phyloP scores from a whole-genome alignment of 2,329 filamentous ascomycete genomes.

The Aspergillus melleus region DNA sequence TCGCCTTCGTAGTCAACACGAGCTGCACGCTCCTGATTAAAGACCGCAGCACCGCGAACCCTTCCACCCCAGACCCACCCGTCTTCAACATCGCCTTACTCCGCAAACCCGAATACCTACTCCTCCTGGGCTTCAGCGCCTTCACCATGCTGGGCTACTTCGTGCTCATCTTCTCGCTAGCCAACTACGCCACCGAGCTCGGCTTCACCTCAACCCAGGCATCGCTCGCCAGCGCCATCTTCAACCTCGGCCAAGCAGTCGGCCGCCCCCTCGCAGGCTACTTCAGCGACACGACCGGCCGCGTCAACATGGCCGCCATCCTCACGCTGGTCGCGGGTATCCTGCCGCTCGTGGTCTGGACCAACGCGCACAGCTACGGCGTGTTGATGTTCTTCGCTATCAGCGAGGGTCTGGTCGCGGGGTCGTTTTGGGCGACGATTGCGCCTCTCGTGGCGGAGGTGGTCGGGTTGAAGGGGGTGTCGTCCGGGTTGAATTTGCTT shows the following conservation, averaged over 20 bases:
- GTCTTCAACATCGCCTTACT: background rate
- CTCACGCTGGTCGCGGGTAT: slow-evolving; percentile 37
- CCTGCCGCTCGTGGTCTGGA: slow-evolving; percentile 47
- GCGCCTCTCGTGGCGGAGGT: slow-evolving; percentile 58
- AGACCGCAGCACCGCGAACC: background rate
- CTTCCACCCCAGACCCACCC: background rate
- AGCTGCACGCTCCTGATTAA: slow-evolving; percentile 29
- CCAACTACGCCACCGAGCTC: slow-evolving; percentile 48
- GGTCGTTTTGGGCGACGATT: slow-evolving; percentile 52
- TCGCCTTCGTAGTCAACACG: slow-evolving; percentile 39
- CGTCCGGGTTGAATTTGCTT: slow-evolving; percentile 52
- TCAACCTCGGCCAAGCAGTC: slow-evolving; percentile 51
- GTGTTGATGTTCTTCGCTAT: slow-evolving; percentile 47
- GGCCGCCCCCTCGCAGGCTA: slow-evolving; percentile 50
- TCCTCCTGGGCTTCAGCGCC: slow-evolving; percentile 36
- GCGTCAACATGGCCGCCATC: slow-evolving; percentile 7
- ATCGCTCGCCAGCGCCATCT: slow-evolving; percentile 41
- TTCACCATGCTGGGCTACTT: slow-evolving; percentile 31
- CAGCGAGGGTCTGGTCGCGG: slow-evolving; percentile 46
- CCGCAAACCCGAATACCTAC: background rate
- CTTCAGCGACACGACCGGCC: slow-evolving; percentile 44
- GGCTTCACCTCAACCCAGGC: slow-evolving; percentile 43
- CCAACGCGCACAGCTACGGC: slow-evolving; percentile 45
- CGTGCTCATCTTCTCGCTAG: background rate
- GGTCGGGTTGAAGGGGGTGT: slow-evolving; percentile 54